Evolutionary conservation across 2,329 filamentous ascomycete genomes (phyloP).

Genomic region (Metarhizium sp.): DNA sequence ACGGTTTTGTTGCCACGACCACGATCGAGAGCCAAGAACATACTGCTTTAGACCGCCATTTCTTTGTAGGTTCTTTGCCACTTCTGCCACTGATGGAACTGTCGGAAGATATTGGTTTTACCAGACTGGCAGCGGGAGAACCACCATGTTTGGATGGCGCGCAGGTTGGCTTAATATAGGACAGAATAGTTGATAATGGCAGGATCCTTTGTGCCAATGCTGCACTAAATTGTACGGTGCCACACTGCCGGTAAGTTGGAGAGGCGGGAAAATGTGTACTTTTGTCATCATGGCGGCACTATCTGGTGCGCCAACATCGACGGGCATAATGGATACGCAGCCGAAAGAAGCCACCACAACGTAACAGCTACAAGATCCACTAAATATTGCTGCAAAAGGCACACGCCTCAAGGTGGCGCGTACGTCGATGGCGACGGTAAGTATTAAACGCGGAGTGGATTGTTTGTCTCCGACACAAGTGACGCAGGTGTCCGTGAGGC

Average conservation of each 20-base stretch:
- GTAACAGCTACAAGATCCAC: not conserved
- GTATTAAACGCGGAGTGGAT: not conserved
- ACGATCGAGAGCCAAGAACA: not conserved
- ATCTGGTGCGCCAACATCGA: not conserved
- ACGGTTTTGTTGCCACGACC: not conserved
- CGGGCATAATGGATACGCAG: not conserved
- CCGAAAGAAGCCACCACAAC: conserved; percentile 1
- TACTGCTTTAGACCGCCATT: not conserved
- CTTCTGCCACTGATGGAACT: not conserved
- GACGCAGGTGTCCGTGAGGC: not conserved
- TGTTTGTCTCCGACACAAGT: not conserved
- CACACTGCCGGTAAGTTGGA: not conserved
- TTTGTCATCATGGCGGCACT: not conserved
- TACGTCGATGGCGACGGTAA: not conserved
- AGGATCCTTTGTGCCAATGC: not conserved
- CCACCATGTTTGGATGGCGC: not conserved
- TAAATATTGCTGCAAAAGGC: not conserved
- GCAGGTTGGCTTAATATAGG: not conserved
- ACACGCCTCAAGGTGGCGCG: conserved; percentile 4
- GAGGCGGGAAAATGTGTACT: not conserved
- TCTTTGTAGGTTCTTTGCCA: not conserved
- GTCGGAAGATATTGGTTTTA: not conserved
- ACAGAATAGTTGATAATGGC: not conserved
- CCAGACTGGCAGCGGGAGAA: not conserved
- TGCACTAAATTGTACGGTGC: not conserved